Base-by-base conservation (phyloP, 139 green algal genomes). In the Chlamydomonas sphaeroides region DNA sequence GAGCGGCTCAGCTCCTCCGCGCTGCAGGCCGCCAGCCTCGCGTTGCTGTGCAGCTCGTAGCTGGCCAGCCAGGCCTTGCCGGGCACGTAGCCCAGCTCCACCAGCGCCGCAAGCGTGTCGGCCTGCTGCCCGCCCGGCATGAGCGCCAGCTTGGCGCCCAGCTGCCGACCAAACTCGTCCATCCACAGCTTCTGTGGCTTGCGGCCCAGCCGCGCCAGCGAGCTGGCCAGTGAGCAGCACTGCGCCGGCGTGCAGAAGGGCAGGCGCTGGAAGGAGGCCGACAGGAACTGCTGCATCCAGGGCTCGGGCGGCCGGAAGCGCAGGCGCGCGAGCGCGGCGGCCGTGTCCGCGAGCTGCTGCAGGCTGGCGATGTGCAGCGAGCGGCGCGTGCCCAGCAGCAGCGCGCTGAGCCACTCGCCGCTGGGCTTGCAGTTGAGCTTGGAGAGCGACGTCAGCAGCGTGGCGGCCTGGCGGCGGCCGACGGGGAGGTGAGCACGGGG, bases 281-380 rank as follows among this genome's bases (percentile, higher is more conserved):
- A 35, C 30, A 84, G 68, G 65, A 53, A 87, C 41, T 68, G 70
- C 66, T 85, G 75, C 62, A 88, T 53, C 87, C 84, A 91, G 7
- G 41, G 67, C 45, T 82, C 87, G 2, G 86, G 63, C 8, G 87
- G 78, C 20, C 83, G 70, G 59, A 87, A 76, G 56, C 68, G 68
- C 21, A 91, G 74, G 1, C 23, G 26, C 2, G 79, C 48, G 0
- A 88, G 62, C 18, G 73, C 32, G 35, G 26, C n/a, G 1, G 87
- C 28, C 48, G 87, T 38, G 6, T 63, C 26, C 6, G 83, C 74
- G 45, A 86, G 70, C 68, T 80, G 33, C 18, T 63, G 35, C 25
- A 48, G 49, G 8, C 45, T n/a, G 33, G 79, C 68, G 15, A 71
- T 53, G 5, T n/a, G 18, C 53, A 85, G 67, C 56, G 48, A 68